Percentiles rank a stretch among this genome's conserved stretches.
Conservation (phyloP, 2,329 filamentous ascomycete genomes). For the Diaporthe ampelina region DNA sequence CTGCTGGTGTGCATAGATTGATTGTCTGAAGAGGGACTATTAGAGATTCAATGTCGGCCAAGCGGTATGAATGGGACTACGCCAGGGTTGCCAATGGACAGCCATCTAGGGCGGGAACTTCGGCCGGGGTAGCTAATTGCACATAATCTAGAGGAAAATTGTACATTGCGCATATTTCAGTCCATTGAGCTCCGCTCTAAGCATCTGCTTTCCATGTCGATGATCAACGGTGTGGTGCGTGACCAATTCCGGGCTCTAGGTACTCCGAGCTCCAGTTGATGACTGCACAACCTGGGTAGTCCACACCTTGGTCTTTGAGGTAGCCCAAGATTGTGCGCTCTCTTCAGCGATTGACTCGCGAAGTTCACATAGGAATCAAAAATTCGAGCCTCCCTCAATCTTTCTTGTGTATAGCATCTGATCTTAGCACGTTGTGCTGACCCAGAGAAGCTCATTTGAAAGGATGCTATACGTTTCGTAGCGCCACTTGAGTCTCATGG, state of each 20-base stretch:
- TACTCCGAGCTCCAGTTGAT: neutral
- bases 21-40: too few relatives aligned
- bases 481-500: too few relatives aligned
- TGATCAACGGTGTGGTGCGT: neutral
- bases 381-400: neutral
- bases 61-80: too few relatives aligned
- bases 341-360: neutral
- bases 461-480: too few relatives aligned
- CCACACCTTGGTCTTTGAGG: neutral
- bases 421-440: neutral
- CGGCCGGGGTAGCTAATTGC: neutral
- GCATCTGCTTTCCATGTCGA: neutral
- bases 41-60: too few relatives aligned
- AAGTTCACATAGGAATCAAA: neutral
- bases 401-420: neutral
- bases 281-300: conserved; percentile 2
- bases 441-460: too few relatives aligned
- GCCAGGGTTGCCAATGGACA: too few relatives aligned
- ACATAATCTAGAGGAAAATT: neutral
- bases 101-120: neutral
- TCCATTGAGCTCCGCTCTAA: neutral
- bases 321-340: neutral
- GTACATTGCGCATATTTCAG: neutral
- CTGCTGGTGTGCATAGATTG: neutral
- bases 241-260: neutral